Base-by-base conservation (phyloP, 2,329 filamentous ascomycete species). In the Pestalotiopsis sp. region DNA sequence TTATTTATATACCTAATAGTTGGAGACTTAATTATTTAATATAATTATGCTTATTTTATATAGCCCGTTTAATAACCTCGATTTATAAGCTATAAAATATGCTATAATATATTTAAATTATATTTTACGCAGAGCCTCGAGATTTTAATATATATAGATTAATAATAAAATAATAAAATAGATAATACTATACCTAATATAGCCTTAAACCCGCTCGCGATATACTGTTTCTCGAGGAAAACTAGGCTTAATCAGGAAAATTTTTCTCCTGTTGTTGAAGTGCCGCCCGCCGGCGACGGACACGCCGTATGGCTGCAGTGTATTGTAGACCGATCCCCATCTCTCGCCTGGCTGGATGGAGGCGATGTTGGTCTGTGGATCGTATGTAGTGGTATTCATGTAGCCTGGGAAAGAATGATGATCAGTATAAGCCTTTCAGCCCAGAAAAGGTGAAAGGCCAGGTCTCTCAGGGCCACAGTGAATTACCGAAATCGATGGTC, bases 341-440 rank as follows among this genome's bases (percentile, higher is more conserved):
- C 64, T 68, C n/a, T 68, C 68, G 1, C 73, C 75, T 36, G 75
- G 70, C 5, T 79, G 80, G 20, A 83, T 72, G 17, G 69, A 71
- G 14, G 76, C 79, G 3, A 74, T 73, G 0, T 72, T 72, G 9
- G 74, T 75, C 17, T 77, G 73, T 0, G 72, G 64, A 13, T 75
- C 72, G 25, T 80, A 70, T 0, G 68, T 69, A 1, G 81, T 71
- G 20, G 73, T 63, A 38, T 80, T 70, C 66, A 73, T 79, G 45
- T 52, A 52, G 12, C 45, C 45, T 52, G 2, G 17, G 14, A 52
- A 9, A 23, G 20, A 23, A 52, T 1, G 1, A 9, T 3, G 4
- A 7, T 52, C 7, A 52, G 7, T 52, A 52, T n/a, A n/a, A 9
- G 5, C 45, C 6, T 52, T 13, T 81, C 27, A 31, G 31, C 25